These are phyloP conservation scores for Candida sakaeoensis DNA, from an alignment of 805 yeast genomes.

Conservation along the genomic window DNA sequence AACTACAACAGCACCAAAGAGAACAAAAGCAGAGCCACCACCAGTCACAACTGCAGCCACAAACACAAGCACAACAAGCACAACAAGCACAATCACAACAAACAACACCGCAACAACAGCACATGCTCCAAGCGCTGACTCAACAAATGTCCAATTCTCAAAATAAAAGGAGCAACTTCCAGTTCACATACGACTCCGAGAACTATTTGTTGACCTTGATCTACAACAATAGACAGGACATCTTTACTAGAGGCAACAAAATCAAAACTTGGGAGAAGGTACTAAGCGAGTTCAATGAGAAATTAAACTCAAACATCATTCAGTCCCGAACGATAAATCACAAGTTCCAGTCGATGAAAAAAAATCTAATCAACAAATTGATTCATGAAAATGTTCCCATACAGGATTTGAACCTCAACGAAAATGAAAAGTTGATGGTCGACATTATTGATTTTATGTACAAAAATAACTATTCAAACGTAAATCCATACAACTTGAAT, in stretches of 20 bases:
- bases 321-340: conserved; percentile 25
- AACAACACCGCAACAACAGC: background rate
- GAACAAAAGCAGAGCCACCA: background rate
- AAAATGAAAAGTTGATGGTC: conserved; percentile 18
- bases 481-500: conserved; percentile 3
- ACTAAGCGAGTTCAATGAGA: conserved; percentile 19
- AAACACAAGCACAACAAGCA: background rate
- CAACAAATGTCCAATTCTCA: background rate
- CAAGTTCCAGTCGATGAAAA: conserved; percentile 19
- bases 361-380: conserved; percentile 18
- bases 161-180: conserved; percentile 16
- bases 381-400: conserved; percentile 6
- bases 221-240: conserved; percentile 16
- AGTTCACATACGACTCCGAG: conserved; percentile 25
- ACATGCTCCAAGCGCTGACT: background rate
- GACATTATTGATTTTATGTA: conserved; percentile 10
- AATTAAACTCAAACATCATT: conserved; percentile 15
- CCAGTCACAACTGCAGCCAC: background rate
- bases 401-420: conserved; percentile 15
- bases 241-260: conserved; percentile 25
- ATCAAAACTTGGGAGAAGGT: conserved; percentile 24
- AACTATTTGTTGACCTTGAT: conserved; percentile 18
- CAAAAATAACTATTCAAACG: conserved; percentile 3
- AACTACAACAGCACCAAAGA: conserved; percentile 1
- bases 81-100: background rate